Base-by-base conservation (phyloP, 2,329 filamentous ascomycete species). In the Ceratocystis eucalypticola region DNA sequence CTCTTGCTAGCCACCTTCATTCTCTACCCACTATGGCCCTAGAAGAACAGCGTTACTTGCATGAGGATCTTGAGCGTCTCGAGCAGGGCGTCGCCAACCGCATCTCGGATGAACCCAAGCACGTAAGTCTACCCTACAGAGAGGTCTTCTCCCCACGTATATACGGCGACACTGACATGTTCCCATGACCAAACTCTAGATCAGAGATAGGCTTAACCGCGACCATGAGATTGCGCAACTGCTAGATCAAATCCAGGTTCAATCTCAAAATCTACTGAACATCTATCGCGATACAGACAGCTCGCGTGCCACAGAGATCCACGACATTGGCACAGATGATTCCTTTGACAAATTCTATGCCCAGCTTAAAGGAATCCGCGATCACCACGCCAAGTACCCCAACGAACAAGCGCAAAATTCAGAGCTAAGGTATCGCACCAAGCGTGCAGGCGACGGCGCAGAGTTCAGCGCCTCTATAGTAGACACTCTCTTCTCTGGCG, bases 371-470 rank as follows among this genome's bases (percentile, higher is more conserved):
- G 84, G 87, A 30, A 88, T 96, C 72, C 94, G 91, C 72, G 86
- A 89, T 61, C 95, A 96, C 74, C 92, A 99, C 75, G 84, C 87
- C 68, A 85, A 88, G 71, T 96, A 99, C 73, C 93, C 93, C 0
- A 95, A 96, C 76, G 91, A 96, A 74, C 91, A 89, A 37, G 89
- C 96, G 61, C 94, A 99, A 76, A 96, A 97, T 72, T 85, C 96
- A 15, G 95, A 99, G 77, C 85, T 88, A 71, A 89, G 92, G 45
- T 99, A 99, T 79, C 91, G 91, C 75, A 82, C 77, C 59, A 82
- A 85, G 73, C 84, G 82, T 67, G 78, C 81, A 53, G 82, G 81
- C 12, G 85, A 85, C 55, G 86, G 88, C 70, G 83, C 85, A 62
- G 67, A 66, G 45, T 64, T 66, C 44, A 57, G 30, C 30, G 67